phyloP scores from a whole-genome alignment of 305 asterid species.

The Fraxinus xanthoxyloides region DNA sequence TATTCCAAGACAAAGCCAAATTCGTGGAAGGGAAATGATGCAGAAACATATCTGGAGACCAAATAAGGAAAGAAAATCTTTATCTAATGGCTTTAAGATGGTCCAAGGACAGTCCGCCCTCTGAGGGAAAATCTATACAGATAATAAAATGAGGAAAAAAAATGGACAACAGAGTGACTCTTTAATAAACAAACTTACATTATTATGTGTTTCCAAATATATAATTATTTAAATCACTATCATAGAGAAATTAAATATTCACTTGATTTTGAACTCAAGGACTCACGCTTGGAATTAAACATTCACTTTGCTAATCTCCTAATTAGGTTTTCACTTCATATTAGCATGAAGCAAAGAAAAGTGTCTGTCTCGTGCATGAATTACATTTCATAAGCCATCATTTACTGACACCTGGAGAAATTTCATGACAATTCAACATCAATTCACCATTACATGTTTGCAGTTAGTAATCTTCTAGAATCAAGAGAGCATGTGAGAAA shows the following conservation, averaged over 20 bases:
- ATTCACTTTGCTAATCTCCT: background rate
- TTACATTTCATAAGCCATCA: background rate
- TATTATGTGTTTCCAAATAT: background rate
- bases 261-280: slow-evolving; percentile 4
- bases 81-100: slow-evolving; percentile 20
- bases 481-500: slow-evolving; percentile 12
- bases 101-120: background rate
- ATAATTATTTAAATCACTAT: background rate
- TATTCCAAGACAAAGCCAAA: slow-evolving; percentile 62
- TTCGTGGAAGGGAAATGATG: slow-evolving; percentile 55
- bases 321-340: slow-evolving; percentile 19
- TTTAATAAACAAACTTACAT: background rate
- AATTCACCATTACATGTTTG: background rate
- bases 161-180: background rate
- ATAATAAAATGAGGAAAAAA: background rate
- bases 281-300: background rate
- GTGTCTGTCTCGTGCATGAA: slow-evolving; percentile 11
- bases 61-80: slow-evolving; percentile 24
- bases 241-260: background rate
- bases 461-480: background rate
- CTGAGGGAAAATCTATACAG: slow-evolving; percentile 4
- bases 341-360: slow-evolving; percentile 1
- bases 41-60: slow-evolving; percentile 41
- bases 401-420: slow-evolving; percentile 2
- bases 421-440: slow-evolving; percentile 4